Conservation (phyloP, 352 stramenopile species). For the Globisporangium echinulatum region DNA sequence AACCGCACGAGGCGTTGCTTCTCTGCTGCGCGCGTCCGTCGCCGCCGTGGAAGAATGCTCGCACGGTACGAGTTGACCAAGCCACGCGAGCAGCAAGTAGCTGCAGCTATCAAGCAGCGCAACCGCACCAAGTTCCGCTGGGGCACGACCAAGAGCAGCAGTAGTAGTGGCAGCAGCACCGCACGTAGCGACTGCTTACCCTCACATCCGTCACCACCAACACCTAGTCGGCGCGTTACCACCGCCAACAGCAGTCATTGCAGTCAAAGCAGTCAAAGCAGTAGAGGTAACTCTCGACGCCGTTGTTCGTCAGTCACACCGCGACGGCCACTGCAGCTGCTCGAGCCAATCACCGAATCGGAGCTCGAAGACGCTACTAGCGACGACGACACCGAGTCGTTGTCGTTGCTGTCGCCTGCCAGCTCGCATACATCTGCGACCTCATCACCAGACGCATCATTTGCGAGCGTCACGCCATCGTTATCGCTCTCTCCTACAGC, state of each 20-base stretch:
- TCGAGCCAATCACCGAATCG: conserved; percentile 11
- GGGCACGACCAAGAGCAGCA: conserved; percentile 5
- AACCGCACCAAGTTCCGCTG: conserved; percentile 12
- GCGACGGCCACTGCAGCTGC: neutral
- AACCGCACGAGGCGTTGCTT: too few relatives aligned
- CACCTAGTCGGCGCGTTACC: conserved; percentile 1
- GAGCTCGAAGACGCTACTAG: conserved; percentile 9
- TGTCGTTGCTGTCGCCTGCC: neutral
- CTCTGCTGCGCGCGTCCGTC: too few relatives aligned
- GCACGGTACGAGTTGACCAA: conserved; percentile 14
- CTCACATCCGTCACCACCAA: neutral
- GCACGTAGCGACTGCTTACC: neutral
- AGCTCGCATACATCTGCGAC: neutral
- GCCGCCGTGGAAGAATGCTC: neutral
- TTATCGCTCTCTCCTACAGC: neutral
- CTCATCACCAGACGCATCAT: neutral
- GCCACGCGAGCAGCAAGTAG: conserved; percentile 9
- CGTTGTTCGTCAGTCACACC: neutral
- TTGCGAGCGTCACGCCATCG: too few relatives aligned
- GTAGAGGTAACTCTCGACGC: neutral
- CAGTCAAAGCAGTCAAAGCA: neutral
- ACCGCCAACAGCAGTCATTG: neutral
- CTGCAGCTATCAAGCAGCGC: conserved; percentile 11
- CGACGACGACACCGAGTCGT: conserved; percentile 4
- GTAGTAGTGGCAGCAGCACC: neutral